Evolutionary conservation across 176 grass and related monocot species (phyloP).

Genomic region (Aegilops speltoides): DNA sequence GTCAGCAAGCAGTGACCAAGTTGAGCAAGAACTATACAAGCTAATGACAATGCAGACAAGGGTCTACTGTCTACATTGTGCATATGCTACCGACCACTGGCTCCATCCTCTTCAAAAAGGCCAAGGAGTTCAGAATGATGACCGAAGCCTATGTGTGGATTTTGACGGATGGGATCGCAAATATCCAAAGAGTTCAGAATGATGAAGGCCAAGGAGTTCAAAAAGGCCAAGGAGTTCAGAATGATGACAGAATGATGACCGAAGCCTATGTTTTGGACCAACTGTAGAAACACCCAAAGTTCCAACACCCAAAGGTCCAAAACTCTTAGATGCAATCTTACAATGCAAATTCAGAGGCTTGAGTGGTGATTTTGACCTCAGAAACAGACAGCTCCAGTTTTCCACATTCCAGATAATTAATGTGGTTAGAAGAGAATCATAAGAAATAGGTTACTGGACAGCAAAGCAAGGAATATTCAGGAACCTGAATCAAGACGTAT

Average conservation of each 20-base stretch:
- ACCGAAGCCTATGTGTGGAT: constrained; percentile 56
- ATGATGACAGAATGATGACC: too few relatives aligned
- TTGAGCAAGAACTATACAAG: constrained; percentile 36
- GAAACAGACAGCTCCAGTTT: constrained; percentile 25
- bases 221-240: too few relatives aligned
- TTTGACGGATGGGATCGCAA: constrained; percentile 45
- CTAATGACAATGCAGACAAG: constrained; percentile 53
- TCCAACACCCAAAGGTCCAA: too few relatives aligned
- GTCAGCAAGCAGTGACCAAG: constrained; percentile 23
- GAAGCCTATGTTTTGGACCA: too few relatives aligned
- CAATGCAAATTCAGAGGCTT: constrained; percentile 33
- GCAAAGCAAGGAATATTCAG: constrained; percentile 27
- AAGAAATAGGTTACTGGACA: constrained; percentile 61
- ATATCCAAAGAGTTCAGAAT: too few relatives aligned
- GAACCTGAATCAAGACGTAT: not conserved
- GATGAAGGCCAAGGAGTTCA: too few relatives aligned
- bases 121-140: constrained; percentile 53
- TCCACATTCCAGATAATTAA: constrained; percentile 62
- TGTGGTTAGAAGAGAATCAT: constrained; percentile 24
- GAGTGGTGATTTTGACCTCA: constrained; percentile 50
- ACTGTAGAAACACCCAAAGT: too few relatives aligned
- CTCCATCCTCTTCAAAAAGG: constrained; percentile 40
- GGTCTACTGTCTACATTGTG: constrained; percentile 58
- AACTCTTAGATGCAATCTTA: constrained; percentile 34
- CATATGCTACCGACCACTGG: constrained; percentile 40